Evolutionary conservation across 768 basidiomycete species (phyloP).

Genomic region (Strobilomyces confusus): DNA sequence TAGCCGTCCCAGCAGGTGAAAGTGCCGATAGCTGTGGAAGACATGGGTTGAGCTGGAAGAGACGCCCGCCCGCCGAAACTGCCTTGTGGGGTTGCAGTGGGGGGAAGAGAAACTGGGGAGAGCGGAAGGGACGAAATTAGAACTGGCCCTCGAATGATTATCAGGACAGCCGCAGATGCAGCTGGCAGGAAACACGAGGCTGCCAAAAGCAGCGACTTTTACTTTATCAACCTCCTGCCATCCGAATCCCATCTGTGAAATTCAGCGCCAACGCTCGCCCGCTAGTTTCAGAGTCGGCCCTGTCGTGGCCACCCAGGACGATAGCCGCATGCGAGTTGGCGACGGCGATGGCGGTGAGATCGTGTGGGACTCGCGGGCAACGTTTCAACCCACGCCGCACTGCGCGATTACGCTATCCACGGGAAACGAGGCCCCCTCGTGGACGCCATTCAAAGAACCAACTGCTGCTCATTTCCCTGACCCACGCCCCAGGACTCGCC

Average conservation of each 20-base stretch:
- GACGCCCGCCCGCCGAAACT: conserved; percentile 17
- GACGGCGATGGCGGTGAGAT: background rate
- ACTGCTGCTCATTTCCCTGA: conserved; percentile 1
- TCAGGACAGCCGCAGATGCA: conserved; percentile 24
- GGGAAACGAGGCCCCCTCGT: conserved; percentile 30
- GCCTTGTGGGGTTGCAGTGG: conserved; percentile 20
- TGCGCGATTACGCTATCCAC: conserved; percentile 22
- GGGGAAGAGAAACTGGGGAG: conserved; percentile 15
- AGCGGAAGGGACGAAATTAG: conserved; percentile 21
- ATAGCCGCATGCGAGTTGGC: background rate
- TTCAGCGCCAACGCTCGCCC: background rate
- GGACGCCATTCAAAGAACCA: conserved; percentile 8
- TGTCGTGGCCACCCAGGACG: background rate
- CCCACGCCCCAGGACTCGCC: background rate
- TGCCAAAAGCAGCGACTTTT: conserved; percentile 28
- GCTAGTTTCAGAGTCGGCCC: background rate
- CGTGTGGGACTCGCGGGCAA: conserved; percentile 6
- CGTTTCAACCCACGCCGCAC: conserved; percentile 6
- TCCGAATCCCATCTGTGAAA: conserved; percentile 13
- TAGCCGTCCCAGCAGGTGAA: conserved; percentile 34
- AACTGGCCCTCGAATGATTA: conserved; percentile 31
- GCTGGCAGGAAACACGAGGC: conserved; percentile 34
- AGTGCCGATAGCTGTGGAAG: conserved; percentile 32
- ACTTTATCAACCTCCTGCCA: conserved; percentile 22
- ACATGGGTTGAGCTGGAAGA: conserved; percentile 19